These are phyloP conservation scores for Talaromyces amestolkiae DNA, from an alignment of 2,329 filamentous ascomycete genomes.

Conservation along the genomic window DNA sequence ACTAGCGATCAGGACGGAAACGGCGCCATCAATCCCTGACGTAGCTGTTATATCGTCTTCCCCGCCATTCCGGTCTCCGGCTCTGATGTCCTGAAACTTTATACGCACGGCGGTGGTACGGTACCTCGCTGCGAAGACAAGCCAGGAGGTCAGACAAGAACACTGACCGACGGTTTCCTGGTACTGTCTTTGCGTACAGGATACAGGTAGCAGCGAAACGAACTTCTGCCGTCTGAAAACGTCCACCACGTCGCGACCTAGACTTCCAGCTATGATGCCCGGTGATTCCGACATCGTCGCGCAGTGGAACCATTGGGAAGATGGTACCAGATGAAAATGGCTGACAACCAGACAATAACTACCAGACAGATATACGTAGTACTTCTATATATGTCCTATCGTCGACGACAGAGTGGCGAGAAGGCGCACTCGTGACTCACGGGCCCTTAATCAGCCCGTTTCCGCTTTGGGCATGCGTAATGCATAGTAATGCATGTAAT, in stretches of 20 bases:
- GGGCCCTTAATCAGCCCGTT: neutral
- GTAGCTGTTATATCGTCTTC: neutral
- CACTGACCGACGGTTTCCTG: neutral
- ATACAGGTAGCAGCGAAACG: neutral
- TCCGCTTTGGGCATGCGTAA: neutral
- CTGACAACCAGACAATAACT: neutral
- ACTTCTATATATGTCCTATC: neutral
- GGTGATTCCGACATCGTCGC: neutral
- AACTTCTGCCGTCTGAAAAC: neutral
- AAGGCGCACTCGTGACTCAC: neutral
- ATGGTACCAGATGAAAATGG: no score
- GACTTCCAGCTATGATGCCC: neutral
- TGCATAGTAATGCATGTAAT: neutral
- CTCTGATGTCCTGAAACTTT: slow-evolving; percentile 2
- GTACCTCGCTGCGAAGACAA: neutral
- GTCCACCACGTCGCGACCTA: neutral
- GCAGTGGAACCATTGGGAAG: neutral
- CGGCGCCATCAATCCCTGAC: neutral
- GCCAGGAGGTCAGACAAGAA: neutral
- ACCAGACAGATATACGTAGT: neutral
- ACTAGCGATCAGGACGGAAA: neutral
- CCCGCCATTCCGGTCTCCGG: slow-evolving; percentile 6
- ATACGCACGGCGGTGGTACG: neutral
- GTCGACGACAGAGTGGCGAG: neutral
- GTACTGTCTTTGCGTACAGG: neutral